phyloP scores from a whole-genome alignment of 805 yeast genomes.

The Metschnikowia lunata region DNA sequence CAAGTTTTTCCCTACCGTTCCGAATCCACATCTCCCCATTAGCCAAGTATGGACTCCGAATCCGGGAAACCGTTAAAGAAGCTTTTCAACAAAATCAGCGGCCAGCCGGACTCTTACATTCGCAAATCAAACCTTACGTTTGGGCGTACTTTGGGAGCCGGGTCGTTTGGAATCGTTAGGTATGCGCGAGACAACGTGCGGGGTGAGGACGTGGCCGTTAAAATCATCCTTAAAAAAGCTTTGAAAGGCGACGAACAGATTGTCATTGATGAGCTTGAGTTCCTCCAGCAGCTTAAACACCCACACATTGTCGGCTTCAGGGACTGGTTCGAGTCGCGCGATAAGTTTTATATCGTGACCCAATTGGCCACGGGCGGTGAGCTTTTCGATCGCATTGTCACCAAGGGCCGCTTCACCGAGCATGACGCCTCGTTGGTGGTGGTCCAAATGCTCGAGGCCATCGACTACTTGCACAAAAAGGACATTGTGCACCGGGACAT shows the following conservation, averaged over 20 bases:
- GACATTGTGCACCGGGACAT: constrained; percentile 91
- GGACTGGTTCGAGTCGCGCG: constrained; percentile 92
- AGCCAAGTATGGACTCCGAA: constrained; percentile 4
- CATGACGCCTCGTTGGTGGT: constrained; percentile 76
- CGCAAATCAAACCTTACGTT: constrained; percentile 70
- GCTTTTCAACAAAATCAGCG: constrained; percentile 52
- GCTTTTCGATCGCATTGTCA: constrained; percentile 79
- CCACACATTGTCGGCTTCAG: constrained; percentile 85
- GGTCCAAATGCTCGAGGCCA: constrained; percentile 70
- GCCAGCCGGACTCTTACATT: constrained; percentile 67
- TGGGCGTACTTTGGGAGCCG: constrained; percentile 88
- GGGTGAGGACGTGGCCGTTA: constrained; percentile 78
- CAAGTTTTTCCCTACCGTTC: no score
- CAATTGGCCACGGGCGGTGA: constrained; percentile 97
- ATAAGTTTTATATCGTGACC: constrained; percentile 89
- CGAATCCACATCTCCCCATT: no score
- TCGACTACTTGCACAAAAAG: constrained; percentile 67
- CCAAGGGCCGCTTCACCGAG: constrained; percentile 82
- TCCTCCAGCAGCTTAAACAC: constrained; percentile 66
- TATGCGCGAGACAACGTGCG: constrained; percentile 53
- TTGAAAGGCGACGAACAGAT: constrained; percentile 73
- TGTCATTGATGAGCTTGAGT: constrained; percentile 71
- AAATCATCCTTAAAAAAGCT: constrained; percentile 82
- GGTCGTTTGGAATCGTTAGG: constrained; percentile 90
- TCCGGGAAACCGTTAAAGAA: constrained; percentile 22